Percentiles rank a stretch among this genome's conserved stretches.
phyloP scores from a whole-genome alignment of 768 basidiomycete genomes.

The Rossbeevera mucosa region DNA sequence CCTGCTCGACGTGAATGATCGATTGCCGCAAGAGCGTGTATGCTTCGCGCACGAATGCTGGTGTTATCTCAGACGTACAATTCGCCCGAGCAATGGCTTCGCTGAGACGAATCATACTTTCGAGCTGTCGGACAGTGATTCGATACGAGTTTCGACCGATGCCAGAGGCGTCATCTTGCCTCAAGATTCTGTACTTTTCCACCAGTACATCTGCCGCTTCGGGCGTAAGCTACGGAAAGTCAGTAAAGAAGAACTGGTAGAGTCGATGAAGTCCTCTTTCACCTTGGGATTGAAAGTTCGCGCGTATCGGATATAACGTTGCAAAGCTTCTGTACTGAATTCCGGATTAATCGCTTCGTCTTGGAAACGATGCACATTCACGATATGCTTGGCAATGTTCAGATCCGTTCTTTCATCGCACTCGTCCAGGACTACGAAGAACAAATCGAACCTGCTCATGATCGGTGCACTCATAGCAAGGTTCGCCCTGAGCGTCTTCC shows the following conservation, averaged over 20 bases:
- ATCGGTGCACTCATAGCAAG: slow-evolving; percentile 98
- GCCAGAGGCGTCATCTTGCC: slow-evolving; percentile 90
- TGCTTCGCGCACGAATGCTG: slow-evolving; percentile 92
- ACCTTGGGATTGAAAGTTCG: slow-evolving; percentile 98
- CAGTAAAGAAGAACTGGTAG: neutral
- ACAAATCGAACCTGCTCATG: slow-evolving; percentile 97
- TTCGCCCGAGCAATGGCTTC: slow-evolving; percentile 98
- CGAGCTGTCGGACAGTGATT: slow-evolving; percentile 96
- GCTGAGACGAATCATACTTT: slow-evolving; percentile 96
- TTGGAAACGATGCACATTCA: slow-evolving; percentile 94
- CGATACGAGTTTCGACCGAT: slow-evolving; percentile 89
- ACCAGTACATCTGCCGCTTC: slow-evolving; percentile 92
- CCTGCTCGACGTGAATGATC: slow-evolving; percentile 98
- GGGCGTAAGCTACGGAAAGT: slow-evolving; percentile 66
- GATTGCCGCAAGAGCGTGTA: slow-evolving; percentile 92
- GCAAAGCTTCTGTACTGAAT: slow-evolving; percentile 94
- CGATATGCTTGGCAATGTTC: slow-evolving; percentile 94
- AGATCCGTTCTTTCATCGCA: slow-evolving; percentile 90
- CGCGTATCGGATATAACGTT: slow-evolving; percentile 95
- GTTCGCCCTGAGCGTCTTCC: slow-evolving; percentile 86
- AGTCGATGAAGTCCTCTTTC: neutral
- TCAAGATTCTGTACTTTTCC: slow-evolving; percentile 87
- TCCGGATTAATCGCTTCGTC: slow-evolving; percentile 94
- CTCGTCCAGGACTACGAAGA: slow-evolving; percentile 97
- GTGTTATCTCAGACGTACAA: slow-evolving; percentile 94